Evolutionary conservation across 2,329 filamentous ascomycete species (phyloP), one percentile per base, ranked within the genome.

Genomic region (Diaporthe sp.): DNA sequence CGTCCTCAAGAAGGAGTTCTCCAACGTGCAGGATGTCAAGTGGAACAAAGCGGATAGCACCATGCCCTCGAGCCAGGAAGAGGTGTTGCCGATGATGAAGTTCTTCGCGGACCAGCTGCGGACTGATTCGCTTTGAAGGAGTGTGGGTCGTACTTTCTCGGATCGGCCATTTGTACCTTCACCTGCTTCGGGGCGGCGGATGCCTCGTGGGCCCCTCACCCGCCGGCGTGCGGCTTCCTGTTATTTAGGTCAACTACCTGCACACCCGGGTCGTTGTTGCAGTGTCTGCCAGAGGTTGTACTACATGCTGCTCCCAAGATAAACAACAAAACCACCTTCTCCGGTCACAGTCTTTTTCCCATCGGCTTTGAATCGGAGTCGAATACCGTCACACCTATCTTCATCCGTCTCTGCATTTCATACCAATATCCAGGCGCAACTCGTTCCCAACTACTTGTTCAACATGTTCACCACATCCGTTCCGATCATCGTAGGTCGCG

Each of bases 1-100:
- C n/a, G 86, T 89, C 75, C 85, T 95, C 49, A 93, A 91, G 82
- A 86, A 87, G 57, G 89, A 90, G 73, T 97, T 96, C 83, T 85
- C 88, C 78, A 88, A 92, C 80, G 91, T 95, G 31, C 88, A 91
- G 82, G 88, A 92, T 78, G 92, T 92, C 74, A 90, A 90, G 80
- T 97, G 94, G 91, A 90, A 88, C 80, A 91, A 92, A 81, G 84
- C 83, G 3, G 94, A 93, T 8, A 95, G 98, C 83, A 90, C 89
- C 1, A 98, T 98, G 96, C 95, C 95, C n/a, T 87, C 88, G 61
- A 93, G 89, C 82, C 88, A 93, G 72, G 95, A 97, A 15, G 96
- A 98, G 87, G 96, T 97, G 89, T 82, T 96, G 80, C 95, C 96
- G 0, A 90, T 98, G 76, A 98, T 98, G 95, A 91, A 93, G 81